phyloP scores from a whole-genome alignment of 306 rosid species.

The Medicago lupulina region DNA sequence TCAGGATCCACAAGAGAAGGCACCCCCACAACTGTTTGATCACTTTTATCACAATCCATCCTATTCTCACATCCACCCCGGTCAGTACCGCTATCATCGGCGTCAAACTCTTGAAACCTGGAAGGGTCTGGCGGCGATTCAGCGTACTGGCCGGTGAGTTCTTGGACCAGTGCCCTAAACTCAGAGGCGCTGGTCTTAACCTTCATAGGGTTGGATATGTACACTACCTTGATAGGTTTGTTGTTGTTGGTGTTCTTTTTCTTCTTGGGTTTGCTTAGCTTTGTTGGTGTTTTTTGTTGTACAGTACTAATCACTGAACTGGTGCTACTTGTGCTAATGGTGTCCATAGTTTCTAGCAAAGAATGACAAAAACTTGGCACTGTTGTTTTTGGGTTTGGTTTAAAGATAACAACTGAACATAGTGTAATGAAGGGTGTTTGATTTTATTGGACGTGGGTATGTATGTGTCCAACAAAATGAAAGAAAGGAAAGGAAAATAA shows the following conservation, averaged over 20 bases:
- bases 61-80: background rate
- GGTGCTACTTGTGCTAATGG: conserved; percentile 27
- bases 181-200: conserved; percentile 62
- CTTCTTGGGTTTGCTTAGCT: conserved; percentile 43
- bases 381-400: background rate
- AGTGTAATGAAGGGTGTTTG: background rate
- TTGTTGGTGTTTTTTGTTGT: conserved; percentile 45
- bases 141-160: conserved; percentile 79
- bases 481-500: conserved; percentile 5
- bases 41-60: background rate
- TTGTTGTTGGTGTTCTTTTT: background rate
- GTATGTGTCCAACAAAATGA: background rate
- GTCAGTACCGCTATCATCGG: background rate
- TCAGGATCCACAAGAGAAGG: conserved; percentile 41
- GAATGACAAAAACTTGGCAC: background rate
- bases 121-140: conserved; percentile 67
- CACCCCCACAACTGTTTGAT: background rate
- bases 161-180: conserved; percentile 71
- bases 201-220: conserved; percentile 82
- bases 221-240: conserved; percentile 64
- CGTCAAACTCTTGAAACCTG: conserved; percentile 8
- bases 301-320: conserved; percentile 28
- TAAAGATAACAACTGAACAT: conserved; percentile 2
- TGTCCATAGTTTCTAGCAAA: conserved; percentile 39
- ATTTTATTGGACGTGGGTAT: background rate